Evolutionary conservation across 352 stramenopile genomes (phyloP), one percentile per base, ranked within the genome.

Genomic region (Phytophthora sp.): DNA sequence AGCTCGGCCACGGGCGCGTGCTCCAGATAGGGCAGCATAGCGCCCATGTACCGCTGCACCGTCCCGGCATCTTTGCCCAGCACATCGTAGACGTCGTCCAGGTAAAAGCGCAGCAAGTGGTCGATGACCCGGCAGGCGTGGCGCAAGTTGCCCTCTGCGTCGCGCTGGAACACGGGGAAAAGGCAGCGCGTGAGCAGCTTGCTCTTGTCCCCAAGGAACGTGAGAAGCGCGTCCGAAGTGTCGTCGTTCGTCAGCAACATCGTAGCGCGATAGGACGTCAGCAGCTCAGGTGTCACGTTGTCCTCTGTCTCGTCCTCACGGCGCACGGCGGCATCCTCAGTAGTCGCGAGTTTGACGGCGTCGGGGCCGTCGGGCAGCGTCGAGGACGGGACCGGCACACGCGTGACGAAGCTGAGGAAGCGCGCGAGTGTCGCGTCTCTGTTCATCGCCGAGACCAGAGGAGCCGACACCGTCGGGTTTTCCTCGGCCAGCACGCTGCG

Each of bases 171-270:
- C 9, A 91, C 84, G 33, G 77, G 69, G 68, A 97, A 96, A 27
- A 97, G 66, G 59, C 85, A 89, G 50, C 79, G 82, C 30, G 86
- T 85, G 3, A 97, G 73, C 27, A 95, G 58, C 45, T 86, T 80
- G 67, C 74, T 87, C 65, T 95, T 95, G 68, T 88, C 84, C 30
- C 71, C 70, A 8, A 97, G 71, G 67, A 96, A 96, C 56, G 78
- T 84, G 27, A 95, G 74, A 57, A 96, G 71, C 60, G 79, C 71
- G 44, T 97, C 89, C 18, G 80, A 83, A 38, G 86, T 73, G 57
- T 97, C 85, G 45, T 95, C 88, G 68, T 88, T 95, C 38, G 90
- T 91, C 46, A 97, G 74, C 65, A 97, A 66, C 88, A 97, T 96
- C 47, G 89, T 97, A 41, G 89, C 91, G 52, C 84, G 81, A 74